A percentile compares a stretch with the other conserved stretches of the same genome.
Conservation (phyloP, 2,329 filamentous ascomycete genomes). For the Fusarium keratoplasticum region DNA sequence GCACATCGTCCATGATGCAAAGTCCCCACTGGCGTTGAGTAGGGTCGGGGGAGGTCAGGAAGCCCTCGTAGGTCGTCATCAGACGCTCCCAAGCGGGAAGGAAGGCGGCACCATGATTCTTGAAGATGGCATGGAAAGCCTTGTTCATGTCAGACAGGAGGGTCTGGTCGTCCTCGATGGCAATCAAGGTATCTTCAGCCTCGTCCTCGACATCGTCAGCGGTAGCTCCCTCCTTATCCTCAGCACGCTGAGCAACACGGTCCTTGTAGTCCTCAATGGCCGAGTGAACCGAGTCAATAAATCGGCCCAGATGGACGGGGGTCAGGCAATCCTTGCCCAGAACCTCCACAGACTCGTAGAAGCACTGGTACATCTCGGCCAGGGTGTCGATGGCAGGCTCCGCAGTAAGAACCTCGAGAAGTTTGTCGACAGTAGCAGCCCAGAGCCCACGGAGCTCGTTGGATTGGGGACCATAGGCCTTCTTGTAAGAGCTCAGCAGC, state of each 20-base stretch:
- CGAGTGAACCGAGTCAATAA: conserved; percentile 86
- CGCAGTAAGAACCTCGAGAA: conserved; percentile 91
- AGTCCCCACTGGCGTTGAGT: conserved; percentile 99
- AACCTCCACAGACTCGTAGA: conserved; percentile 97
- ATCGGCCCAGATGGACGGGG: conserved; percentile 82
- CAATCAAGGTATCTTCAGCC: conserved; percentile 86
- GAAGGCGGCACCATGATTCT: conserved; percentile 89
- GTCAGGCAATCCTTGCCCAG: conserved; percentile 87
- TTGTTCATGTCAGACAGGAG: conserved; percentile 99
- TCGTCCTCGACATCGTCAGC: conserved; percentile 92
- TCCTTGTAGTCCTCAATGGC: conserved; percentile 93
- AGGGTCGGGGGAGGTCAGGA: conserved; percentile 83
- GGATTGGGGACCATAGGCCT: conserved; percentile 84
- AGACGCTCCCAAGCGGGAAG: conserved; percentile 89
- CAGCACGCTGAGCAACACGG: conserved; percentile 83
- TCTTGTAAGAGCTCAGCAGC: conserved; percentile 93
- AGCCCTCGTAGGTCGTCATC: conserved; percentile 85
- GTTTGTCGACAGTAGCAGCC: conserved; percentile 86
- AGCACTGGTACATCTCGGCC: conserved; percentile 99
- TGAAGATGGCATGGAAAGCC: conserved; percentile 98
- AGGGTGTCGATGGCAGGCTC: conserved; percentile 97
- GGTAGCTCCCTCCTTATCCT: conserved; percentile 79
- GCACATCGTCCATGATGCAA: conserved; percentile 97
- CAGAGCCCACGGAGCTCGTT: conserved; percentile 85
- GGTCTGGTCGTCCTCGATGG: conserved; percentile 97